These are phyloP conservation scores for Hypoxylon trugodes DNA, from an alignment of 495 filamentous ascomycete genomes.

Conservation along the genomic window DNA sequence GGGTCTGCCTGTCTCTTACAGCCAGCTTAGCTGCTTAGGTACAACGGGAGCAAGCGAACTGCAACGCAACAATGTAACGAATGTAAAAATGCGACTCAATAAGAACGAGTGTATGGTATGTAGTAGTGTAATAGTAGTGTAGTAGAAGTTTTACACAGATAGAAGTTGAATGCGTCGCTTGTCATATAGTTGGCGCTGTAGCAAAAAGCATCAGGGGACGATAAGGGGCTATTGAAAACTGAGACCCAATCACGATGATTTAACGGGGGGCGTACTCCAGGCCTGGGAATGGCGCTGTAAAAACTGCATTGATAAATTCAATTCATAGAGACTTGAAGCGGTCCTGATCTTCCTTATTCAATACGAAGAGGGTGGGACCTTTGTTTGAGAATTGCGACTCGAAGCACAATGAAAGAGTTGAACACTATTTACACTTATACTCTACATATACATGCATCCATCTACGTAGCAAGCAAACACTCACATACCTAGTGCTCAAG, in stretches of 20 bases:
- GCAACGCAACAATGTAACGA: background rate
- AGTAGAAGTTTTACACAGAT: slow-evolving; percentile 6
- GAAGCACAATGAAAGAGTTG: slow-evolving; percentile 3
- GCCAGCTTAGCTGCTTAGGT: no score
- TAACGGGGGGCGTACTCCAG: slow-evolving; percentile 11
- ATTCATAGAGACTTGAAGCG: no score
- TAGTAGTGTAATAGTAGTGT: no score
- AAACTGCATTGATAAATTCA: slow-evolving; percentile 16
- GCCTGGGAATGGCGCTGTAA: slow-evolving; percentile 4
- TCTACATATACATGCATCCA: no score
- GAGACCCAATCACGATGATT: slow-evolving; percentile 26
- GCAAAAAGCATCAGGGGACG: slow-evolving; percentile 8
- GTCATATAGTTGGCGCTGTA: background rate
- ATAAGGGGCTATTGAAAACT: slow-evolving; percentile 8
- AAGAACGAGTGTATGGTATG: background rate
- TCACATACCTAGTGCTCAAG: no score
- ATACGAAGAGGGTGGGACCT: slow-evolving; percentile 19
- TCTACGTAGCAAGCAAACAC: no score
- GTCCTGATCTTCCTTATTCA: no score
- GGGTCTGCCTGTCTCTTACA: no score
- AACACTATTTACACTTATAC: slow-evolving; percentile 1
- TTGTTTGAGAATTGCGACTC: slow-evolving; percentile 19
- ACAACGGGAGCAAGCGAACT: background rate
- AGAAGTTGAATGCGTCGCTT: background rate
- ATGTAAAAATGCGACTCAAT: background rate